These are phyloP conservation scores for Gossypium arboreum DNA, from an alignment of 345 rosid species.

Conservation along the genomic window DNA sequence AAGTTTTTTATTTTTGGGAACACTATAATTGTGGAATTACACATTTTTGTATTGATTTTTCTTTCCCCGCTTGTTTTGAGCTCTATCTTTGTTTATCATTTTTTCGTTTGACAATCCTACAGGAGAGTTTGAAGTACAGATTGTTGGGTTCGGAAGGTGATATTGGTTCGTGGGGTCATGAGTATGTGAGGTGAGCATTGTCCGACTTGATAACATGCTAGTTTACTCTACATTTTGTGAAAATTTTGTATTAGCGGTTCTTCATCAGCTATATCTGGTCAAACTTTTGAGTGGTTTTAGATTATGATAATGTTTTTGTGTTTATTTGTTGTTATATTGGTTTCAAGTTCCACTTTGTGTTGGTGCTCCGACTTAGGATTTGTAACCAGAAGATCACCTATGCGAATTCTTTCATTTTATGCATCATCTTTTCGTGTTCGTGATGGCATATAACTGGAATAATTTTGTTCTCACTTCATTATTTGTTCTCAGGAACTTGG, in stretches of 20 bases:
- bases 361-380: not conserved
- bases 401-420: not conserved
- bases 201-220: not conserved
- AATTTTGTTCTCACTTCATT: not conserved
- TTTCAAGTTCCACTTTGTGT: too few species aligned
- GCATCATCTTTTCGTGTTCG: not conserved
- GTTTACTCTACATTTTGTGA: not conserved
- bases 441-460: not conserved
- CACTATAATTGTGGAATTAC: not conserved
- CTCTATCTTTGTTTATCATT: not conserved
- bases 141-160: conserved; percentile 82
- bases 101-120: conserved; percentile 21
- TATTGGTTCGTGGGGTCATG: conserved; percentile 98
- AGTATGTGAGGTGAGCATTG: conserved; percentile 69
- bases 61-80: not conserved
- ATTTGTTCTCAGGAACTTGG: conserved; percentile 59
- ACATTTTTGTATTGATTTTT: not conserved
- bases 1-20: not conserved
- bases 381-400: not conserved
- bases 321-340: not conserved
- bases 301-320: not conserved
- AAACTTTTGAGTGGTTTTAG: not conserved
- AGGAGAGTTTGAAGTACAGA: conserved; percentile 91
- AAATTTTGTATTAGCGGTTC: not conserved
- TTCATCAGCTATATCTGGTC: conserved; percentile 2